Conservation (phyloP, 345 rosid species). For the Moricandia moricandioides region DNA sequence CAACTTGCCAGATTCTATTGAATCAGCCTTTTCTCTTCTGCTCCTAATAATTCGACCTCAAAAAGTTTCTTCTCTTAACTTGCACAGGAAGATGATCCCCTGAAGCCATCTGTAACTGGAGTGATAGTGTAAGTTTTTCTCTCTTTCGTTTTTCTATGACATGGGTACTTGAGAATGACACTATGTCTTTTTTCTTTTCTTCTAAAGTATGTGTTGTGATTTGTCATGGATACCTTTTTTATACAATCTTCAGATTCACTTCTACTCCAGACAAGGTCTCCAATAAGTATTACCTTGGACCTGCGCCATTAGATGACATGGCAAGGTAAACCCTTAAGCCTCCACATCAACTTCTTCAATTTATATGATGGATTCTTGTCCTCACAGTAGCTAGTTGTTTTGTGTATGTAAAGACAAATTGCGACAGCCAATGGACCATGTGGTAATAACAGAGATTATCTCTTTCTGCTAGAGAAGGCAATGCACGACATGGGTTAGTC, state of each 20-base stretch:
- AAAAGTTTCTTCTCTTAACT: neutral
- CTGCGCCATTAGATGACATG: constrained; percentile 92
- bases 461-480: constrained; percentile 84
- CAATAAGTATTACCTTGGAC: constrained; percentile 91
- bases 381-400: constrained; percentile 3
- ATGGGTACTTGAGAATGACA: neutral
- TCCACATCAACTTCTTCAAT: neutral
- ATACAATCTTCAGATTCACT: constrained; percentile 59
- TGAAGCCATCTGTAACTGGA: constrained; percentile 60
- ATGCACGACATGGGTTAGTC: constrained; percentile 75
- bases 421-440: constrained; percentile 93
- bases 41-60: neutral
- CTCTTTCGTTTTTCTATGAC: neutral
- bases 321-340: constrained; percentile 55
- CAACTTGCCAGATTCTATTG: neutral
- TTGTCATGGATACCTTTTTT: neutral
- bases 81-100: constrained; percentile 61
- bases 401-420: constrained; percentile 60
- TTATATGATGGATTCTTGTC: neutral
- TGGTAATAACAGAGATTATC: constrained; percentile 92
- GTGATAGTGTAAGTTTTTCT: constrained; percentile 75
- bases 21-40: neutral
- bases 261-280: constrained; percentile 82
- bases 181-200: neutral
- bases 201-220: neutral